Percentiles rank a stretch among this genome's conserved stretches.
Evolutionary conservation across 306 rosid species (phyloP).

Genomic region (Sindora glabra): DNA sequence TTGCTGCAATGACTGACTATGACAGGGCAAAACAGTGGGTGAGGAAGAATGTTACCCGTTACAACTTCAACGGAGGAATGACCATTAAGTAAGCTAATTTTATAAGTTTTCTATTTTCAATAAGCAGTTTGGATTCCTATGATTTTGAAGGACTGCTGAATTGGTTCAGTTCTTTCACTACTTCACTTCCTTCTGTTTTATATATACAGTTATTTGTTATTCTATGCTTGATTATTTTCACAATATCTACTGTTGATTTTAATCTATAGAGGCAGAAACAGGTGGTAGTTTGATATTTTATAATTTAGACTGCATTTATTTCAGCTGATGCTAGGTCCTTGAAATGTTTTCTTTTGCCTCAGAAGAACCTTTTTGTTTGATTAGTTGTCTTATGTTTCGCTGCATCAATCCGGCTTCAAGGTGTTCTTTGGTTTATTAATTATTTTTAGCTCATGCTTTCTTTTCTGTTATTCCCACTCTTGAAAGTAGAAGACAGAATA

Average conservation of each 20-base stretch:
- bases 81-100: conserved; percentile 51
- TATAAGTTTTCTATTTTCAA: too few relatives aligned
- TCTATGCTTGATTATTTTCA: too few relatives aligned
- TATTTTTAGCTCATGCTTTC: background rate
- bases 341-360: conserved; percentile 1
- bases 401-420: background rate
- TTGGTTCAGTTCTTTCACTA: background rate
- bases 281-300: background rate
- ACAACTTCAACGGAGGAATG: conserved; percentile 76
- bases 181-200: background rate
- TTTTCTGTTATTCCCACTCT: too few relatives aligned
- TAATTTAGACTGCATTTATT: background rate
- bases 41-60: conserved; percentile 59
- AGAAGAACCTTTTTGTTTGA: background rate
- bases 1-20: conserved; percentile 48
- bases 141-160: background rate
- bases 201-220: too few relatives aligned
- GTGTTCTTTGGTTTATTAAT: background rate
- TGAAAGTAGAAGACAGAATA: background rate
- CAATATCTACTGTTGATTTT: too few relatives aligned
- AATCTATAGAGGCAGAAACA: too few relatives aligned
- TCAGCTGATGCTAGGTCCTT: background rate
- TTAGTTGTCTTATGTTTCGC: background rate
- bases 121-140: background rate
- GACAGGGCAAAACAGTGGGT: conserved; percentile 76